Conservation (phyloP, 2,329 filamentous ascomycete genomes). For the Talaromyces sp. region DNA sequence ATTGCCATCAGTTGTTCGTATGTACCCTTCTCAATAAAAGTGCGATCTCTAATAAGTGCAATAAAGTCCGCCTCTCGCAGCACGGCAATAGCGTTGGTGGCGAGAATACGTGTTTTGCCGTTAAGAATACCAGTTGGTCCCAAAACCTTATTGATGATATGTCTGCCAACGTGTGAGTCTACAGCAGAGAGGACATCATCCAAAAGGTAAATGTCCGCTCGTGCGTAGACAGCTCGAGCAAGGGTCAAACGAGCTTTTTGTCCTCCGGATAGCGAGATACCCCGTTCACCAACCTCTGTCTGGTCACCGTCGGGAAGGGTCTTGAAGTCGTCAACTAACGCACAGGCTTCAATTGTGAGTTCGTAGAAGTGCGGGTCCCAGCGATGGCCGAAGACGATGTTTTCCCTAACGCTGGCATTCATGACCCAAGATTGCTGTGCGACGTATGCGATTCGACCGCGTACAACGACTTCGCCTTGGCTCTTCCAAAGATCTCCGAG, state of each 20-base stretch:
- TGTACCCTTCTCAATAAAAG: constrained; percentile 80
- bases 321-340: constrained; percentile 82
- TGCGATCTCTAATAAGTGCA: constrained; percentile 75
- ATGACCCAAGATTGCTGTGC: constrained; percentile 94
- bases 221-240: constrained; percentile 89
- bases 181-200: constrained; percentile 95
- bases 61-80: constrained; percentile 87
- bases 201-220: constrained; percentile 92
- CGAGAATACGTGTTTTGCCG: constrained; percentile 85
- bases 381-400: constrained; percentile 92
- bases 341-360: constrained; percentile 85
- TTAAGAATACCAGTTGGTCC: constrained; percentile 77
- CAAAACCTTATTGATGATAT: constrained; percentile 91
- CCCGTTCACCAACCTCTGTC: constrained; percentile 92
- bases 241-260: constrained; percentile 93
- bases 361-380: constrained; percentile 95
- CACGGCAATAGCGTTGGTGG: constrained; percentile 92
- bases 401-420: constrained; percentile 95
- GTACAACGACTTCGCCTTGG: constrained; percentile 75
- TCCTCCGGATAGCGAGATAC: constrained; percentile 91
- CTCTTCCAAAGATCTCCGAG: constrained; percentile 91
- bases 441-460: constrained; percentile 83
- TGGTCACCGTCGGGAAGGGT: constrained; percentile 93
- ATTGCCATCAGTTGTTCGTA: constrained; percentile 89
- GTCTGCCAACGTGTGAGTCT: constrained; percentile 94